Conservation (phyloP, 768 basidiomycete species). For the Candolleomyces eurysporus region DNA sequence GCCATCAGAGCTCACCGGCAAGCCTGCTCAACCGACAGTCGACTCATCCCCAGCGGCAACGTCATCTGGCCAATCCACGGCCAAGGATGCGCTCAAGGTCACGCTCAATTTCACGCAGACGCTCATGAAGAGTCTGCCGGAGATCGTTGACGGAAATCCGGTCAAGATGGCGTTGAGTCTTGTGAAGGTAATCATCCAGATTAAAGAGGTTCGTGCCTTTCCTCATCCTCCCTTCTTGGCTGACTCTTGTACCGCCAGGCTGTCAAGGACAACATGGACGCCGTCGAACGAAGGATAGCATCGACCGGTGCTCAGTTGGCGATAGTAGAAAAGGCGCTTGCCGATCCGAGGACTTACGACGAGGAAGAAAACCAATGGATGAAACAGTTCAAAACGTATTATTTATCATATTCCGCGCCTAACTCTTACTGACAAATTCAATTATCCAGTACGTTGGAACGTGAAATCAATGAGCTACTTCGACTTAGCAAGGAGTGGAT, state of each 20-base stretch:
- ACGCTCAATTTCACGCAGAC: not conserved
- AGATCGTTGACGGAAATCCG: constrained; percentile 1
- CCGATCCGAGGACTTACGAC: not conserved
- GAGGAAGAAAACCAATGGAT: not conserved
- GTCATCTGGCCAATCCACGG: too few species aligned
- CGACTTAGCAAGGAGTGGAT: not conserved
- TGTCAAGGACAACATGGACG: not conserved
- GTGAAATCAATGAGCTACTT: not conserved
- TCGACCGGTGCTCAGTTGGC: not conserved
- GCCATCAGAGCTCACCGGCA: too few species aligned
- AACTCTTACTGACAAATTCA: not conserved
- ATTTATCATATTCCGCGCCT: not conserved
- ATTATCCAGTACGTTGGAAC: not conserved
- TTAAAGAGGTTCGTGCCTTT: not conserved
- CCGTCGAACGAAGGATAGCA: not conserved
- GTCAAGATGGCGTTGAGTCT: not conserved
- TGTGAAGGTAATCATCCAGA: not conserved
- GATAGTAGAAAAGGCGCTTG: not conserved
- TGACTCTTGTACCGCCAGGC: not conserved
- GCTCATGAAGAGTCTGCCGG: not conserved
- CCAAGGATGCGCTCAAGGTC: not conserved
- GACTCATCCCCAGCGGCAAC: too few species aligned
- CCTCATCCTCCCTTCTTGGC: not conserved
- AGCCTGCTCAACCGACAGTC: too few species aligned
- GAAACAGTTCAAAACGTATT: not conserved